Conservation (phyloP, 768 basidiomycete species). For the Lanmaoa pseudosensibilis region DNA sequence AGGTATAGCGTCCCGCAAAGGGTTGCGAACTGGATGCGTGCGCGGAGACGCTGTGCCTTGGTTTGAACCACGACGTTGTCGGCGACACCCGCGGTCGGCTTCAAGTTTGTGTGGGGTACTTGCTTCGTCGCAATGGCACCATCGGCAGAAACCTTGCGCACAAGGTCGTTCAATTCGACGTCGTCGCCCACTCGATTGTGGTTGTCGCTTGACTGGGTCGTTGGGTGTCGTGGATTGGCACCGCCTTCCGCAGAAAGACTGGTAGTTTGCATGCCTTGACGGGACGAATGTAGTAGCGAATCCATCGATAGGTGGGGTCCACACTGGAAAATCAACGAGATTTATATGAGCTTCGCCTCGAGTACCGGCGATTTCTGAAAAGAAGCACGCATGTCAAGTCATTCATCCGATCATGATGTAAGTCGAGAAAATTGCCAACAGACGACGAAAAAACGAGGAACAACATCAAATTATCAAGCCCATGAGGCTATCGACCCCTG, state of each 20-base stretch:
- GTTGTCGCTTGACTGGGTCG: background rate
- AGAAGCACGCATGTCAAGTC: too few relatives aligned
- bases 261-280: slow-evolving; percentile 15
- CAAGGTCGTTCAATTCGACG: slow-evolving; percentile 10
- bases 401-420: too few relatives aligned
- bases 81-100: background rate
- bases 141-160: background rate
- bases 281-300: background rate
- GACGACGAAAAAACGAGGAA: too few relatives aligned
- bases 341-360: background rate
- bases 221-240: slow-evolving; percentile 10
- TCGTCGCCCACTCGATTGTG: background rate
- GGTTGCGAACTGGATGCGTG: slow-evolving; percentile 33
- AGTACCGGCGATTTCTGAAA: too few relatives aligned
- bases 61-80: slow-evolving; percentile 5
- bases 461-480: too few relatives aligned
- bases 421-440: too few relatives aligned
- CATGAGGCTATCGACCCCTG: too few relatives aligned
- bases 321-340: background rate
- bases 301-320: background rate
- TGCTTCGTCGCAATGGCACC: background rate
- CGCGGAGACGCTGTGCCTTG: slow-evolving; percentile 23
- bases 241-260: background rate
- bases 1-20: slow-evolving; percentile 39
- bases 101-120: background rate